Conservation (phyloP, 441 rosid genomes). For the Macaranga tanarius region DNA sequence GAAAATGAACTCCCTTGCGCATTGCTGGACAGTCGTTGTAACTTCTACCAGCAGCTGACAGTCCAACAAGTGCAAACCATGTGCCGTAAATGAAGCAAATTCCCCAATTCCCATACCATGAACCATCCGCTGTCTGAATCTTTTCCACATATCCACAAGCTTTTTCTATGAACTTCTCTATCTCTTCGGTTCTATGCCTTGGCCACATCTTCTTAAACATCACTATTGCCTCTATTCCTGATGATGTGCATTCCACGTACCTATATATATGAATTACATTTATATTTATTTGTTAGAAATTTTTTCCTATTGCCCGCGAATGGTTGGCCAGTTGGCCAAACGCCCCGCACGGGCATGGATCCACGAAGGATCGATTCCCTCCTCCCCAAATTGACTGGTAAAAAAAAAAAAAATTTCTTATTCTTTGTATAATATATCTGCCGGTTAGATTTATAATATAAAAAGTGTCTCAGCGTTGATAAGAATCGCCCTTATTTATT, state of each 20-base stretch:
- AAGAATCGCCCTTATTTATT: no score
- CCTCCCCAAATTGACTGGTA: no score
- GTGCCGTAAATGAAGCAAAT: conserved; percentile 68
- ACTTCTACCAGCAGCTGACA: conserved; percentile 59
- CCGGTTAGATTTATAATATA: no score
- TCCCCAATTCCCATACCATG: conserved; percentile 86
- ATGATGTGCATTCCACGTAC: conserved; percentile 65
- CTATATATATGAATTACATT: conserved; percentile 7
- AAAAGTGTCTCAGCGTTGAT: no score
- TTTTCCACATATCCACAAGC: conserved; percentile 40
- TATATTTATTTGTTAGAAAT: no score
- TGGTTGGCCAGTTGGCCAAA: no score
- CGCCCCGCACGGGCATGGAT: no score
- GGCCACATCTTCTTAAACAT: conserved; percentile 57
- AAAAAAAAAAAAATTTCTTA: no score
- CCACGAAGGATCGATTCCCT: no score
- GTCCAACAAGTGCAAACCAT: conserved; percentile 65
- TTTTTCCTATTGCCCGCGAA: no score
- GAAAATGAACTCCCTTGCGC: conserved; percentile 59
- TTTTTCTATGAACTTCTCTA: conserved; percentile 40
- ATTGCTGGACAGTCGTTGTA: conserved; percentile 43
- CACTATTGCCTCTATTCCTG: conserved; percentile 50
- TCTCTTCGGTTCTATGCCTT: conserved; percentile 54
- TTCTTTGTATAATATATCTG: no score
- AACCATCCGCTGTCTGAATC: conserved; percentile 55